Evolutionary conservation across 1,139 yeast genomes (phyloP).

Genomic region (Suhomyces chickasaworum): DNA sequence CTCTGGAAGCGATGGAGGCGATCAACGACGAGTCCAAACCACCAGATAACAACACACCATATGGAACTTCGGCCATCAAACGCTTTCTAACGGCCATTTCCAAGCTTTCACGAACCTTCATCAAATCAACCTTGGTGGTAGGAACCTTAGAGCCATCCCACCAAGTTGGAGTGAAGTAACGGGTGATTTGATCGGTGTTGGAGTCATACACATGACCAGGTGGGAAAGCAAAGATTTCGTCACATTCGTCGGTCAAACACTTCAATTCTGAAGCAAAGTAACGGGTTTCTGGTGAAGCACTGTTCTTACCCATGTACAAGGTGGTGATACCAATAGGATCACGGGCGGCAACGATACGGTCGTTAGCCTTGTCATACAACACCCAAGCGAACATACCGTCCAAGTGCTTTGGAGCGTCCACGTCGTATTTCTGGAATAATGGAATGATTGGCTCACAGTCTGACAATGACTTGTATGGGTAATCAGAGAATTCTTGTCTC

Average conservation of each 20-base stretch:
- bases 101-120: slow-evolving; percentile 70
- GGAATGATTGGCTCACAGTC: slow-evolving; percentile 99
- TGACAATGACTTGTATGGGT: slow-evolving; percentile 79
- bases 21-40: slow-evolving; percentile 96
- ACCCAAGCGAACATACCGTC: slow-evolving; percentile 99
- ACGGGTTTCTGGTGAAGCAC: slow-evolving; percentile 69
- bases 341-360: slow-evolving; percentile 93
- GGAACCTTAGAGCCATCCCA: slow-evolving; percentile 83
- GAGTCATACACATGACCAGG: slow-evolving; percentile 98
- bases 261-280: slow-evolving; percentile 94
- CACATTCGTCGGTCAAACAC: slow-evolving; percentile 93
- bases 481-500: slow-evolving; percentile 72
- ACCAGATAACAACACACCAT: slow-evolving; percentile 94
- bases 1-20: slow-evolving; percentile 96
- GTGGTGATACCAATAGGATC: slow-evolving; percentile 98
- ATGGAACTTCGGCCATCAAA: slow-evolving; percentile 98
- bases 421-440: slow-evolving; percentile 78
- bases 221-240: slow-evolving; percentile 88
- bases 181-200: slow-evolving; percentile 75
- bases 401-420: slow-evolving; percentile 86
- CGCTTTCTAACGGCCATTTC: slow-evolving; percentile 98
- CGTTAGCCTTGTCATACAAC: slow-evolving; percentile 77
- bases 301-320: slow-evolving; percentile 86
- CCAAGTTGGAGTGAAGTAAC: slow-evolving; percentile 94
- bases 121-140: slow-evolving; percentile 70